Conservation (phyloP, 2,329 filamentous ascomycete genomes). For the Basipetospora chlamydospora region DNA sequence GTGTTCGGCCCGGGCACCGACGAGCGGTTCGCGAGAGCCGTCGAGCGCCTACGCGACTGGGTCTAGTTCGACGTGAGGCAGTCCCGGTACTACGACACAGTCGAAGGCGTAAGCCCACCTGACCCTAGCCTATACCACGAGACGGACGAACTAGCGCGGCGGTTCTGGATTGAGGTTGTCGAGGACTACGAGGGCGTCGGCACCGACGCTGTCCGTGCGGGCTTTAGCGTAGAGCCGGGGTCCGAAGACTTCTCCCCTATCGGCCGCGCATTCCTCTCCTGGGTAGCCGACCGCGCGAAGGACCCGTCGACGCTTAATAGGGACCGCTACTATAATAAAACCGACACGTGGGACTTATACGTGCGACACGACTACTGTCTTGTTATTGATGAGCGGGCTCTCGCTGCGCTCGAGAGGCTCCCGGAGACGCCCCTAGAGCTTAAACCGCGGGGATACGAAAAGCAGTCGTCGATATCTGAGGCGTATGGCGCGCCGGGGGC, state of each 20-base stretch:
- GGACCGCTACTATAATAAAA: too few relatives aligned
- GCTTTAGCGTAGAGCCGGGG: slow-evolving; percentile 6
- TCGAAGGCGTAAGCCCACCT: not conserved
- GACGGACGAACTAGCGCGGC: not conserved
- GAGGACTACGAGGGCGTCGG: slow-evolving; percentile 12
- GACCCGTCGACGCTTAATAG: too few relatives aligned
- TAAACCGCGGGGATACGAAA: not conserved
- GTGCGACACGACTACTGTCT: slow-evolving; percentile 5
- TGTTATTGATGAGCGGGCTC: slow-evolving; percentile 3
- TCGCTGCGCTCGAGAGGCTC: slow-evolving; percentile 1
- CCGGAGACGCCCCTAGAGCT: not conserved
- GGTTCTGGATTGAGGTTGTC: slow-evolving; percentile 8
- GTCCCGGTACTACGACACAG: not conserved
- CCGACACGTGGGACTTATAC: too few relatives aligned
- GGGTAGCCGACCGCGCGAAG: not conserved
- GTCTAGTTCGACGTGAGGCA: not conserved
- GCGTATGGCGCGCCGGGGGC: not conserved
- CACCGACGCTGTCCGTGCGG: too few relatives aligned
- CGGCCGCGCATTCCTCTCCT: not conserved
- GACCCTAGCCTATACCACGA: not conserved
- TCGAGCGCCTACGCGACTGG: not conserved
- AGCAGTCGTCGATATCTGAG: not conserved
- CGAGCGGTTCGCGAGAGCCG: not conserved
- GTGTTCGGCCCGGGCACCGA: not conserved
- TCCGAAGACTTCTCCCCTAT: not conserved